Evolutionary conservation across 441 rosid genomes (phyloP).

Genomic region (Metrosideros polymorpha): DNA sequence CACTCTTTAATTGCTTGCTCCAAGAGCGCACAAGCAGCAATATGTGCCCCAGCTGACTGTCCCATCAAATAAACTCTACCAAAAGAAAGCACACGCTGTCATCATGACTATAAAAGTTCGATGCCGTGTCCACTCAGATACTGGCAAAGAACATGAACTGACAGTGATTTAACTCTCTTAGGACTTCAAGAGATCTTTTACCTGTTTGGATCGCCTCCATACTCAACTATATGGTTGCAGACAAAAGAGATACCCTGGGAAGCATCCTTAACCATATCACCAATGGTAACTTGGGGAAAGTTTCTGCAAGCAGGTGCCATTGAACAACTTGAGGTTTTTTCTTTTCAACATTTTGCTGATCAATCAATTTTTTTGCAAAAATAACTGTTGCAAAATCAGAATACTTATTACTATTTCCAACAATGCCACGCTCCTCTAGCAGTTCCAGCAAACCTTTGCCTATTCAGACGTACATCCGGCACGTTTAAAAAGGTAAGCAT

Average conservation of each 20-base stretch:
- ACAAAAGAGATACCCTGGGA: conserved; percentile 85
- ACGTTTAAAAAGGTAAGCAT: neutral
- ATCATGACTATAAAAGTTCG: neutral
- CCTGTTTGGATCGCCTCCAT: conserved; percentile 95
- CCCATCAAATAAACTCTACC: conserved; percentile 88
- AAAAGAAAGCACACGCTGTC: neutral
- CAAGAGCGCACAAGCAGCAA: conserved; percentile 77
- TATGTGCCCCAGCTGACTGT: conserved; percentile 98
- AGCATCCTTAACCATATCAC: conserved; percentile 89
- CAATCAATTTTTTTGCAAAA: neutral
- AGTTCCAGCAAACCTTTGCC: neutral
- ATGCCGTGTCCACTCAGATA: neutral
- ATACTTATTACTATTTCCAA: neutral
- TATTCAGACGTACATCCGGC: neutral
- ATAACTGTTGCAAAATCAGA: neutral
- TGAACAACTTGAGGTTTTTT: neutral
- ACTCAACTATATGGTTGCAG: conserved; percentile 68
- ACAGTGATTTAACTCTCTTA: neutral
- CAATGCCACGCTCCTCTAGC: neutral
- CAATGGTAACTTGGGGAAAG: conserved; percentile 90
- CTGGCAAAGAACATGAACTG: neutral
- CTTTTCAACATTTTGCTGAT: neutral
- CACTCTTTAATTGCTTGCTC: conserved; percentile 89
- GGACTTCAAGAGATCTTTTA: conserved; percentile 7
- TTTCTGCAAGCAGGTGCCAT: conserved; percentile 46